Evolutionary conservation across 2,329 filamentous ascomycete genomes (phyloP).

Genomic region (Fusarium sacchari): DNA sequence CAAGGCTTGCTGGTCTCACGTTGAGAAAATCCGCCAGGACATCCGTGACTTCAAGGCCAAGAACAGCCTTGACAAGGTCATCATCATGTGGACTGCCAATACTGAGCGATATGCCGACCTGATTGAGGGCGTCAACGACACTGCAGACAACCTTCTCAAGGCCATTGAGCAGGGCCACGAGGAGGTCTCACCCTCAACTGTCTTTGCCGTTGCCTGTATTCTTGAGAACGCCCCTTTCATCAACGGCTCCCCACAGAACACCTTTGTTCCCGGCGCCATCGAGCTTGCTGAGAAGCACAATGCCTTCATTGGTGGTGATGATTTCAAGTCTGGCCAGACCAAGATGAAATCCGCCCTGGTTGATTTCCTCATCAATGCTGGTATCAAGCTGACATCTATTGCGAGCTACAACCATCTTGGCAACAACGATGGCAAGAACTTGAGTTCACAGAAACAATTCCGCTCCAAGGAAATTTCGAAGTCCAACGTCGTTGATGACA

Average conservation of each 20-base stretch:
- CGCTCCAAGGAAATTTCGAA: slow-evolving; percentile 99
- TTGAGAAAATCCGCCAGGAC: slow-evolving; percentile 92
- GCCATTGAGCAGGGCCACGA: slow-evolving; percentile 87
- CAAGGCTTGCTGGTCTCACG: slow-evolving; percentile 87
- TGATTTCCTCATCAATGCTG: slow-evolving; percentile 97
- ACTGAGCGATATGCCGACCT: slow-evolving; percentile 96
- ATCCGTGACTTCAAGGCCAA: slow-evolving; percentile 92
- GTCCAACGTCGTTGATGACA: slow-evolving; percentile 98
- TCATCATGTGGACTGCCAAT: slow-evolving; percentile 98
- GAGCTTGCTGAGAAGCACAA: slow-evolving; percentile 86
- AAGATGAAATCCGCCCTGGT: slow-evolving; percentile 99
- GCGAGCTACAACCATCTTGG: slow-evolving; percentile 99
- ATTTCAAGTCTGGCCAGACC: slow-evolving; percentile 99
- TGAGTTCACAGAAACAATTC: slow-evolving; percentile 98
- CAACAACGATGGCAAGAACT: slow-evolving; percentile 99
- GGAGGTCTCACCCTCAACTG: slow-evolving; percentile 93
- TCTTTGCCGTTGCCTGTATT: slow-evolving; percentile 95
- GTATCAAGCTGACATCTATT: slow-evolving; percentile 98
- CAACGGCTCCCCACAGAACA: slow-evolving; percentile 99
- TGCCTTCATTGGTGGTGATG: slow-evolving; percentile 95
- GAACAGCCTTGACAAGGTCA: slow-evolving; percentile 91
- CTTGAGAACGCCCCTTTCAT: slow-evolving; percentile 93
- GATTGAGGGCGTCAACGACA: slow-evolving; percentile 91
- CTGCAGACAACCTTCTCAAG: slow-evolving; percentile 90
- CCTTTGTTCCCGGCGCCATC: slow-evolving; percentile 93